Base-by-base conservation (phyloP, 371 early-diverging fungal species). In the Zychaea mexicana region DNA sequence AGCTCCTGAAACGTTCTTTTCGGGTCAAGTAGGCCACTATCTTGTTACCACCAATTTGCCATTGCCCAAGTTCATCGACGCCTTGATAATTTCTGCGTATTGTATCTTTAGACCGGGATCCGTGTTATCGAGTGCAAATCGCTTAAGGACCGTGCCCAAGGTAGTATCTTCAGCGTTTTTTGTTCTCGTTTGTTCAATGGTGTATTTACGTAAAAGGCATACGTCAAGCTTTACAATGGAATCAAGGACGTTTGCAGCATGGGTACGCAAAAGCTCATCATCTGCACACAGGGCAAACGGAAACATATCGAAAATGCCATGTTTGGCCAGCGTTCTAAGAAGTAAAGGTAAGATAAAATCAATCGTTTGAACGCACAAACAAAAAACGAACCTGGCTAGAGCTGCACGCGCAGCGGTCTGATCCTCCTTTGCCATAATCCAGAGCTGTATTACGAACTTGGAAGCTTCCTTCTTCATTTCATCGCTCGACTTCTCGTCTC, bases 181-280 rank as follows among this genome's bases (percentile, higher is more conserved):
- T 75, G 79, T 73, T 30, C 67, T 72, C 2, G 76, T 65, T 61
- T 95, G 93, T 26, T 81, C 85, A 9, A 93, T 59, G 30, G 89
- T 85, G 52, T 88, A 82, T 1, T 86, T 78, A 19, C 97, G 82
- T 2, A 95, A 85, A 9, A 93, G 68, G 15, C 83, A 76, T 10
- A 92, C 86, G 62, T 95, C 93, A 57, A 91, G 87, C 52, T 96
- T 94, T 42, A 94, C 77, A 2, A 94, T 83, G 0, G 85, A 76
- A n/a, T 82, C 66, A 47, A 95, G 71, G 27, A 95, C 85, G 26
- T 93, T 90, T 13, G 88, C 76, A 31, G 85, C 86, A 10, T 87
- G 85, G 31, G 77, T 69, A 60, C 89, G 89, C 15, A 92, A 71
- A 9, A 66, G 57, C 53, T 67, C 66, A 52, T 89, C 84, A 0